Percentiles rank a stretch among this genome's conserved stretches.
phyloP scores from a whole-genome alignment of 192 early-diverging fungal genomes.

The Physocladia obscura region DNA sequence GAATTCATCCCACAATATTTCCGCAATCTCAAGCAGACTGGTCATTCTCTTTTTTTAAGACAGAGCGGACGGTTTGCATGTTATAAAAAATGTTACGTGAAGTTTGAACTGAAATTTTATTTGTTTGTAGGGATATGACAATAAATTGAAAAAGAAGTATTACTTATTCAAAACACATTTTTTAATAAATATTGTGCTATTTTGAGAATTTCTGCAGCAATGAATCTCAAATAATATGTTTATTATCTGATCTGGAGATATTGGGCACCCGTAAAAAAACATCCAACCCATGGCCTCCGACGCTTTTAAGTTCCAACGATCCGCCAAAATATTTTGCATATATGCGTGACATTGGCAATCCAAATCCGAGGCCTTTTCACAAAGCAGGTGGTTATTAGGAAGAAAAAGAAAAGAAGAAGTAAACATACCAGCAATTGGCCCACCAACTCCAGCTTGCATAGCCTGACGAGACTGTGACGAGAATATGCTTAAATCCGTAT shows the following conservation, averaged over 20 bases:
- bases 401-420: slow-evolving; percentile 13
- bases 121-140: too few species aligned
- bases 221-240: slow-evolving; percentile 6
- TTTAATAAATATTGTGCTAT: too few species aligned
- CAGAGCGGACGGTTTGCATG: too few species aligned
- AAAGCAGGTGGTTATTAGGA: neutral
- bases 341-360: slow-evolving; percentile 54
- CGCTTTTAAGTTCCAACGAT: slow-evolving; percentile 74
- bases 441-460: slow-evolving; percentile 87
- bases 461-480: slow-evolving; percentile 68
- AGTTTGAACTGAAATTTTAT: too few species aligned
- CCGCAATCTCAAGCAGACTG: too few species aligned
- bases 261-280: slow-evolving; percentile 85
- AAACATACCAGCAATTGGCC: slow-evolving; percentile 74
- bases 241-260: slow-evolving; percentile 55
- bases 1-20: too few species aligned
- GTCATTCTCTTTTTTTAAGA: too few species aligned
- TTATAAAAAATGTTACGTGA: too few species aligned
- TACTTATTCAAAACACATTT: too few species aligned
- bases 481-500: slow-evolving; percentile 62
- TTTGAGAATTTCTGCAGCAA: too few species aligned
- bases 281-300: slow-evolving; percentile 90
- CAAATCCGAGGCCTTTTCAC: slow-evolving; percentile 67
- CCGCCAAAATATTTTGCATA: slow-evolving; percentile 89
- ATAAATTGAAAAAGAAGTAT: too few species aligned